Base-by-base conservation (phyloP, 352 stramenopile genomes). In the Globisporangium rhizosaccharum region DNA sequence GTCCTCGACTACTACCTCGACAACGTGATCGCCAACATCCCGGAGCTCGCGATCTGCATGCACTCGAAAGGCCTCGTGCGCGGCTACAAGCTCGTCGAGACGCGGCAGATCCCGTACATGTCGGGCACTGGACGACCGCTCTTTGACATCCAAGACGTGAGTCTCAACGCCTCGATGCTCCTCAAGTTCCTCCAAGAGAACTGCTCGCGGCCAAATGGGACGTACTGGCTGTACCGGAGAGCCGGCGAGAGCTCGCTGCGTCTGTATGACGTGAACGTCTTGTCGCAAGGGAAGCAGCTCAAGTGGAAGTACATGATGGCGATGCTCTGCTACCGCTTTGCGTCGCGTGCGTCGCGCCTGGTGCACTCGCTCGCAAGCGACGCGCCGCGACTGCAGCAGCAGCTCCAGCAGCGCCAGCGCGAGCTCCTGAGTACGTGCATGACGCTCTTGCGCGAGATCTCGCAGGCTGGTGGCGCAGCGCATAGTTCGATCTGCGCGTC, bases 301-400 rank as follows among this genome's bases (percentile, higher is more conserved):
- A 94, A 94, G 70, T 94, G 85, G 85, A 94, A 94, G 72, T 94
- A 94, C 61, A 92, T 92, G 82, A 92, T 92, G 81, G 83, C 85
- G 33, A 94, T 94, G 85, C 66, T 94, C 17, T 94, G 85, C 66
- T 92, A 93, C 63, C 82, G 85, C 1, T 94, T 94, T 56, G 85
- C 85, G 20, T 79, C 80, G 26, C 76, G 85, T 10, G 83, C 83
- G 3, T 86, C 77, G 0, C 70, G 85, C 11, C 70, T 94, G 17
- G 71, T 83, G 23, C 74, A 76, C 23, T 90, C 79, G 8, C 53
- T 92, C 25, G 79, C 82, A 0, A 57, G 57, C 26, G 79, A 85
- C 23, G 74, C 74, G 0, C 82, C 82, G 0, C 63, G 73, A 1
- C 51, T 94, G 0, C 82, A 90, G 49, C 62, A 70, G 23, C 79